phyloP scores from a whole-genome alignment of 208 protist genomes.

The Entamoeba dispar region DNA sequence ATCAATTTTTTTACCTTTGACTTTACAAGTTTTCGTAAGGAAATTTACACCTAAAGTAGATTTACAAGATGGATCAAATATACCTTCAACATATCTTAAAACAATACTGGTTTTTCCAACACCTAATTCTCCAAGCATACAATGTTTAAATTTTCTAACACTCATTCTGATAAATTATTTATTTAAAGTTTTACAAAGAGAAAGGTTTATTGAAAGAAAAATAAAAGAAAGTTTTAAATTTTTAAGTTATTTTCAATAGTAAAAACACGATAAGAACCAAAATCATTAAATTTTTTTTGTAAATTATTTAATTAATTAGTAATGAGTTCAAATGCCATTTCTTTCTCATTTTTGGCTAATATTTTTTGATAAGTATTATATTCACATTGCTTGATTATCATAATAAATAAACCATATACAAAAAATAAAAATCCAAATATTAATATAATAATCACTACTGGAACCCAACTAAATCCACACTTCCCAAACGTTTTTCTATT shows the following conservation, averaged over 20 bases:
- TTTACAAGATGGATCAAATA: background rate
- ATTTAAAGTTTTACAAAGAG: no score
- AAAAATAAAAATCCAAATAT: background rate
- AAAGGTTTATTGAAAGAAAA: no score
- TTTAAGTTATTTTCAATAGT: background rate
- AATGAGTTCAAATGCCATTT: background rate
- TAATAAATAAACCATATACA: background rate
- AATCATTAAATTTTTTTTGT: background rate
- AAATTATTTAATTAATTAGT: background rate
- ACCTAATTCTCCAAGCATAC: background rate
- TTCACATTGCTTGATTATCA: background rate
- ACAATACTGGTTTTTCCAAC: conserved; percentile 4
- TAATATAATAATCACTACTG: background rate
- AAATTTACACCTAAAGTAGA: conserved; percentile 47
- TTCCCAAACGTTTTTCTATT: background rate
- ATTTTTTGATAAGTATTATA: background rate
- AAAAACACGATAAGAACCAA: background rate
- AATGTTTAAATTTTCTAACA: background rate
- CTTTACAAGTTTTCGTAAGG: conserved; percentile 28
- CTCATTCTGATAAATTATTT: background rate
- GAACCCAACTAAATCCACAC: background rate
- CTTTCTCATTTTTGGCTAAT: background rate
- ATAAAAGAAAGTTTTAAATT: no score
- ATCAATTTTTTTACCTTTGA: conserved; percentile 24
- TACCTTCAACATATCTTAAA: background rate